Base-by-base conservation (phyloP, 208 protist genomes). In the Trypanosoma lewisi region DNA sequence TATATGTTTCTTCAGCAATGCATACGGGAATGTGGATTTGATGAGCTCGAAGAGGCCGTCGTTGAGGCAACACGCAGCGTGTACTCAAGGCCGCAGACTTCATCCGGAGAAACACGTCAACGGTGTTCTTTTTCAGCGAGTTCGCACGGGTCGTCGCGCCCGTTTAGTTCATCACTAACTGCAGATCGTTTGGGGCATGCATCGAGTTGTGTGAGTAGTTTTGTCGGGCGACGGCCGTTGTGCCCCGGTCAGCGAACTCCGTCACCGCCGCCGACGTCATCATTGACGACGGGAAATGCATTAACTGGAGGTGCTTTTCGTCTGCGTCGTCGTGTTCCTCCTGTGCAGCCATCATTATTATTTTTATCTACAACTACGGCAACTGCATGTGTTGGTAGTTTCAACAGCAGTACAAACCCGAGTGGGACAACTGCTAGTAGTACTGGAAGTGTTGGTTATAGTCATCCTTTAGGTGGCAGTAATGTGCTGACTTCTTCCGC, bases 1-100 rank as follows among this genome's bases (percentile, higher is more conserved):
- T 81, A 93, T 34, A 75, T 79, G 7, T 78, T 95, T 4, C 60
- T 95, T 28, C 80, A 87, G 56, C 69, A 80, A 50, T 91, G 81
- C 61, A 78, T 93, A 54, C 89, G 85, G 4, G 78, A 85, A 36
- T 82, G 52, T 49, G 80, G 82, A 17, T 68, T 72, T 54, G 88
- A 93, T 50, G 55, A 67, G 1, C 76, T 95, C 9, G 69, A 76
- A 17, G 65, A 71, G 21, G 73, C 78, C 0, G 57, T 91, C 1
- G 79, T 80, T 16, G 71, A 67, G 28, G 63, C 70, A 19, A 87
- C 82, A 45, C 53, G 58, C 8, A 60, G n/a, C 7, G 21, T 83
- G 9, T 93, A 84, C 71, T 72, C 76, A 25, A 74, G 89, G 0
- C 83, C 83, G 2, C 79, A 83, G 2, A 89, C 83, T 28, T 91